These are phyloP conservation scores for Phalaenopsis aphrodite DNA, from an alignment of 106 monocot genomes.

Conservation along the genomic window DNA sequence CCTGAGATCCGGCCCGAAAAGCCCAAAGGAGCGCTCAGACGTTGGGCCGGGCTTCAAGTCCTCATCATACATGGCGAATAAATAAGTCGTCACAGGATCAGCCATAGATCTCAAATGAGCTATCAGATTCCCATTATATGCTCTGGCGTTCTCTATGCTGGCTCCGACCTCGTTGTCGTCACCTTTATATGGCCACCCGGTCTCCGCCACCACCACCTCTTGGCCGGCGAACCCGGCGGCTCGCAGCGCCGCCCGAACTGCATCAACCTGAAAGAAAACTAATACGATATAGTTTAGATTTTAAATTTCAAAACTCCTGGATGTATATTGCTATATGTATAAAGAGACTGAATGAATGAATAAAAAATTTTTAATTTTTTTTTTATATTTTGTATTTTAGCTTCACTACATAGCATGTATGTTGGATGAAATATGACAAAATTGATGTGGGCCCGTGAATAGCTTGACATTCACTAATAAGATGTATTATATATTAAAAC, in stretches of 20 bases:
- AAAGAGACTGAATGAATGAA: too few relatives aligned
- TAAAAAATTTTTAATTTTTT: too few relatives aligned
- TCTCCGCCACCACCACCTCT: conserved; percentile 89
- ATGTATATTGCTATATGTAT: too few relatives aligned
- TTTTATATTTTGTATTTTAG: too few relatives aligned
- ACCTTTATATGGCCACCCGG: conserved; percentile 84
- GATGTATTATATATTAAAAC: too few relatives aligned
- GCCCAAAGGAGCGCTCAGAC: conserved; percentile 78
- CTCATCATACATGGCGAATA: conserved; percentile 89
- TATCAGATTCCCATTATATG: conserved; percentile 56
- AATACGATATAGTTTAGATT: too few relatives aligned
- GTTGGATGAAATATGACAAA: too few relatives aligned
- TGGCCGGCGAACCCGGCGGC: conserved; percentile 39
- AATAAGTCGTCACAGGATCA: conserved; percentile 69
- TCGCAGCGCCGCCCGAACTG: conserved; percentile 53
- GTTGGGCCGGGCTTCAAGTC: conserved; percentile 69
- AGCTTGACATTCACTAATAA: too few relatives aligned
- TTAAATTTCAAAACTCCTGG: too few relatives aligned
- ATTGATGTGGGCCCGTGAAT: too few relatives aligned
- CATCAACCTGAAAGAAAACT: conserved; percentile 44
- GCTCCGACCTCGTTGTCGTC: conserved; percentile 58
- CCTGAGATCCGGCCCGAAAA: conserved; percentile 47
- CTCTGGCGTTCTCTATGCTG: conserved; percentile 63
- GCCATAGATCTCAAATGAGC: conserved; percentile 50
- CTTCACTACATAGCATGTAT: too few relatives aligned